These are phyloP conservation scores for Crithidia expoeki DNA, from an alignment of 208 protist genomes.

Conservation along the genomic window DNA sequence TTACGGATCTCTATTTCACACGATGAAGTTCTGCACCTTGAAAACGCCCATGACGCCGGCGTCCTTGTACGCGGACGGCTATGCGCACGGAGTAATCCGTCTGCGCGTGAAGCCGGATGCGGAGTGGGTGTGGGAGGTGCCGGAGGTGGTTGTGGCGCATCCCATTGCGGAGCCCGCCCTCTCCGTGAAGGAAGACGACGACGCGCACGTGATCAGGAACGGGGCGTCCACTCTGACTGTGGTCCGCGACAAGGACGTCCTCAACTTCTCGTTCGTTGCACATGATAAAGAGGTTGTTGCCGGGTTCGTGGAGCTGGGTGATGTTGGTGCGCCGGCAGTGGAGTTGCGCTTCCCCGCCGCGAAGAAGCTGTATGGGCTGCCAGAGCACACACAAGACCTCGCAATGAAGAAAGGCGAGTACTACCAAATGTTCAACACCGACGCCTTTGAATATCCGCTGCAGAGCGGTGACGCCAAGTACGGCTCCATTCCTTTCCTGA, in stretches of 20 bases:
- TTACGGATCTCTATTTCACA: not conserved
- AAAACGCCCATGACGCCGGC: slow-evolving; percentile 8
- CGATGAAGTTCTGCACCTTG: slow-evolving; percentile 16
- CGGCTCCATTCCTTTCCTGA: slow-evolving; percentile 95
- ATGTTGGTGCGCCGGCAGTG: slow-evolving; percentile 10
- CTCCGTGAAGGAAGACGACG: slow-evolving; percentile 1
- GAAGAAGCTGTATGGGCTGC: slow-evolving; percentile 92
- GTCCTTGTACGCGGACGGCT: slow-evolving; percentile 14
- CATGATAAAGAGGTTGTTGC: not conserved
- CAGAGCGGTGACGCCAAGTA: slow-evolving; percentile 95
- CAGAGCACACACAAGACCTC: slow-evolving; percentile 93
- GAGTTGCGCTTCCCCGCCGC: slow-evolving; percentile 49
- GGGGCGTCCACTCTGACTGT: slow-evolving; percentile 12
- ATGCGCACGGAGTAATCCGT: slow-evolving; percentile 10
- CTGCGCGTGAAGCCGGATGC: slow-evolving; percentile 18
- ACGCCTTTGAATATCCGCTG: slow-evolving; percentile 97
- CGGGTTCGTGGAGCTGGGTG: slow-evolving; percentile 14
- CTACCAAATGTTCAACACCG: slow-evolving; percentile 96
- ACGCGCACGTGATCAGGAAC: slow-evolving; percentile 3
- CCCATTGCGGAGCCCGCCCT: slow-evolving; percentile 9
- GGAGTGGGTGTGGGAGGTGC: slow-evolving; percentile 23
- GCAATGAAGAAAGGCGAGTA: slow-evolving; percentile 73
- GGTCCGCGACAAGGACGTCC: not conserved
- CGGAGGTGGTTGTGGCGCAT: slow-evolving; percentile 12
- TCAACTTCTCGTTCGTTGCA: slow-evolving; percentile 8